phyloP scores from a whole-genome alignment of 495 filamentous ascomycete species.

The Pyrenopolyporus hunteri region DNA sequence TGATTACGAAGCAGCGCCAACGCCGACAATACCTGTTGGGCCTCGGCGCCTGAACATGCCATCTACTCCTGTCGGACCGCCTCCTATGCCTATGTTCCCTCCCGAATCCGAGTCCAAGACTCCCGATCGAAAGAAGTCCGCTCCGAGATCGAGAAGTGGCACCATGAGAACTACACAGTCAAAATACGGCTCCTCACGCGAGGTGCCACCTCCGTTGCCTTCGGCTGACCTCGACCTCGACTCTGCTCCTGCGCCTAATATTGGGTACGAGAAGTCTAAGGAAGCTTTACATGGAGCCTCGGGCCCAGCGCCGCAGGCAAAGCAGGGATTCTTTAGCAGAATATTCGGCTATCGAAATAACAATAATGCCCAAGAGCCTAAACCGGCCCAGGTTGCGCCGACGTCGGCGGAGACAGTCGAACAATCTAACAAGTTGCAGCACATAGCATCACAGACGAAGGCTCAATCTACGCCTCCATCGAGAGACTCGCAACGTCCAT shows the following conservation, averaged over 20 bases:
- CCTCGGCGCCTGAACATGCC: constrained; percentile 64
- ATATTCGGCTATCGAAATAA: constrained; percentile 72
- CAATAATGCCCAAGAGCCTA: constrained; percentile 34
- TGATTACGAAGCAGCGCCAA: constrained; percentile 83
- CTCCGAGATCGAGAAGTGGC: constrained; percentile 65
- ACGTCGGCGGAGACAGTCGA: constrained; percentile 25
- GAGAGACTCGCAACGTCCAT: constrained; percentile 46
- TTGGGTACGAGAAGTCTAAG: constrained; percentile 65
- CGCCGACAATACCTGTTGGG: constrained; percentile 82
- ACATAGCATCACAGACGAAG: constrained; percentile 45
- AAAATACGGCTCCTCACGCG: constrained; percentile 36
- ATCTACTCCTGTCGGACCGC: constrained; percentile 43
- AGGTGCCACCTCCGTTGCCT: constrained; percentile 43
- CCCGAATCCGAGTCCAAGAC: constrained; percentile 42
- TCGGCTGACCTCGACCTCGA: constrained; percentile 50
- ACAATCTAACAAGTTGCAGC: constrained; percentile 20
- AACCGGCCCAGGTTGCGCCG: constrained; percentile 42
- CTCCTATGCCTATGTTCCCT: constrained; percentile 50
- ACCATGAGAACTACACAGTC: constrained; percentile 45
- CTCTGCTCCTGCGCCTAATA: constrained; percentile 59
- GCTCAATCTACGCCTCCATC: constrained; percentile 54
- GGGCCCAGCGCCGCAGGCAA: constrained; percentile 44
- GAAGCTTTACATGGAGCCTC: constrained; percentile 45
- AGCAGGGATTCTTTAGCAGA: constrained; percentile 88
- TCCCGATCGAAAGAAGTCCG: constrained; percentile 64